Evolutionary conservation across 257 asterid genomes (phyloP).

Genomic region (Pogostemon cablin): DNA sequence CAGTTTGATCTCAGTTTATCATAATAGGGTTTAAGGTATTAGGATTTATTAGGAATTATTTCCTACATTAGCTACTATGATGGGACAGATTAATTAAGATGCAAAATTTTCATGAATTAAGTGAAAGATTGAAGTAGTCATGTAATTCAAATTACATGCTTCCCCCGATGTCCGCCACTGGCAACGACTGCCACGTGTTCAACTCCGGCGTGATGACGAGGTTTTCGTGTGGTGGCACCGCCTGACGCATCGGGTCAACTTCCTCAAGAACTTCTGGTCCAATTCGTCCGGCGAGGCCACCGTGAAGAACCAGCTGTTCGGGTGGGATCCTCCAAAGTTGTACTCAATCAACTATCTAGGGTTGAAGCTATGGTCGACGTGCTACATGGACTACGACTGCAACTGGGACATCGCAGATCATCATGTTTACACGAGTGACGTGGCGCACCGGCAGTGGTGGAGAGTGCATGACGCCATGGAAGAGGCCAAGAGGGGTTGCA

Average conservation of each 20-base stretch:
- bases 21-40: too few species aligned
- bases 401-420: constrained; percentile 69
- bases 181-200: constrained; percentile 73
- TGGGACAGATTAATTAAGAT: too few species aligned
- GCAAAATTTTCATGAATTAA: too few species aligned
- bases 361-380: constrained; percentile 70
- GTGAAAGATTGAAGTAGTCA: too few species aligned
- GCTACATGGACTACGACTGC: constrained; percentile 84
- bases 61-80: too few species aligned
- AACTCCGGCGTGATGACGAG: constrained; percentile 86
- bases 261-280: constrained; percentile 81
- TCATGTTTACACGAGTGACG: constrained; percentile 70
- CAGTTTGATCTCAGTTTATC: too few species aligned
- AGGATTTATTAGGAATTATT: too few species aligned
- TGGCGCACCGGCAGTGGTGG: constrained; percentile 80
- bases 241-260: constrained; percentile 70
- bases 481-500: constrained; percentile 39
- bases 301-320: constrained; percentile 67
- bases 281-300: constrained; percentile 47
- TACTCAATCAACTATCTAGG: constrained; percentile 78
- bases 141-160: background rate
- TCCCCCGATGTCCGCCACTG: constrained; percentile 85
- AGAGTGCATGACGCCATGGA: constrained; percentile 71
- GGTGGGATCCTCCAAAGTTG: constrained; percentile 69
- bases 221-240: constrained; percentile 90